Conservation (phyloP, 1,139 yeast genomes). For the Pneumocystis jirovecii region DNA sequence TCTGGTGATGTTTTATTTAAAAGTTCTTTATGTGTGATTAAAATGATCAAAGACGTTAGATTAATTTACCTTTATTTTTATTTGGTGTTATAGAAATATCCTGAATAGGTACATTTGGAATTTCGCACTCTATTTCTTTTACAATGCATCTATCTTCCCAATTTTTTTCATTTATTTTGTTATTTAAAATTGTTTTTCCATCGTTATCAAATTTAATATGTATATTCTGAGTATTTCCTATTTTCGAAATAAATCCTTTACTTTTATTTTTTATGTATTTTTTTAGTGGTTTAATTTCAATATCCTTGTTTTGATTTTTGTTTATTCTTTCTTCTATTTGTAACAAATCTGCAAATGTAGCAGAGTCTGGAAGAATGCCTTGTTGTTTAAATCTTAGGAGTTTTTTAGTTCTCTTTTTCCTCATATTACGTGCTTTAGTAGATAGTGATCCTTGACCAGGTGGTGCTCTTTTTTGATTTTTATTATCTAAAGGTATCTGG, state of each 20-base stretch:
- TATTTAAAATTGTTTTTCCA: background rate
- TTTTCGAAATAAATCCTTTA: background rate
- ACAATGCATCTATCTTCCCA: background rate
- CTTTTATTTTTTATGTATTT: background rate
- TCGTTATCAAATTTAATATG: background rate
- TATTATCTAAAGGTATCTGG: background rate
- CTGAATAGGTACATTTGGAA: background rate
- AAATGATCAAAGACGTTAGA: background rate
- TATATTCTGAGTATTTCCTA: background rate
- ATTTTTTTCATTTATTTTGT: background rate
- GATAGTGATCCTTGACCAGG: background rate
- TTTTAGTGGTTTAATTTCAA: background rate
- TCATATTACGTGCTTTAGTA: slow-evolving; percentile 1
- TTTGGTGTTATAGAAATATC: background rate
- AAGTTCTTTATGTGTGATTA: background rate
- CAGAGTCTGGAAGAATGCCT: background rate
- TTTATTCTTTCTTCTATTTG: background rate
- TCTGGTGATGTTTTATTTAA: background rate
- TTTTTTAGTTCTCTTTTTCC: background rate
- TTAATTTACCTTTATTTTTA: background rate
- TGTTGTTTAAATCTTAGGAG: background rate
- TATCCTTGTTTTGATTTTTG: background rate
- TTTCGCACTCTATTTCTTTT: background rate
- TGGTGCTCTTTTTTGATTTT: background rate
- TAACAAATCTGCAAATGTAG: background rate